Evolutionary conservation across 2,329 filamentous ascomycete species (phyloP).

Genomic region (Cladophialophora exuberans): DNA sequence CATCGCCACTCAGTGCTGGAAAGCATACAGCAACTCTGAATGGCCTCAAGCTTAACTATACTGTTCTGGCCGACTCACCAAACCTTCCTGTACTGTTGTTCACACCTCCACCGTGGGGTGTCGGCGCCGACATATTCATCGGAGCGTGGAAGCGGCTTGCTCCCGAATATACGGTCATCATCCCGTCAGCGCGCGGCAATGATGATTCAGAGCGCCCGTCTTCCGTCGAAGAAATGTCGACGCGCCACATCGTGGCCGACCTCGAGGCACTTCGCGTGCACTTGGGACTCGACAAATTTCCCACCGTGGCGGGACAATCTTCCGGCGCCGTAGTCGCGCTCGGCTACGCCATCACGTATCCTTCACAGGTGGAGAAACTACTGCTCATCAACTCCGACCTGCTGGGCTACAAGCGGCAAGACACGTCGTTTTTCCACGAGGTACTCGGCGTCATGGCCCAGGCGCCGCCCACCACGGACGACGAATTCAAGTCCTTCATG

Average conservation of each 20-base stretch:
- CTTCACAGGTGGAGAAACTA: constrained; percentile 31
- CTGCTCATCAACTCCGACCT: constrained; percentile 34
- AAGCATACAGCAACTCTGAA: constrained; percentile 9
- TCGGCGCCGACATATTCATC: constrained; percentile 12
- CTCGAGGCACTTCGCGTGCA: constrained; percentile 35
- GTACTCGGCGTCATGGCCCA: constrained; percentile 12
- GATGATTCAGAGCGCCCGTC: constrained; percentile 26
- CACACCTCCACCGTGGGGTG: constrained; percentile 18
- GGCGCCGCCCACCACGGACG: constrained; percentile 21
- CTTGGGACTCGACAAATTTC: constrained; percentile 29
- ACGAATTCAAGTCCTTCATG: constrained; percentile 28
- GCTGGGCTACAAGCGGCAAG: constrained; percentile 26
- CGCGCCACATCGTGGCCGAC: constrained; percentile 31
- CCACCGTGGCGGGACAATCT: constrained; percentile 33
- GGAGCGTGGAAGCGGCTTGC: constrained; percentile 5
- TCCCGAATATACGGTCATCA: constrained; percentile 32
- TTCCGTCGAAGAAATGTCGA: constrained; percentile 28
- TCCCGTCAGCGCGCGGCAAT: constrained; percentile 37
- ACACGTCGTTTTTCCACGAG: constrained; percentile 25
- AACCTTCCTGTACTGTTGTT: constrained; percentile 10
- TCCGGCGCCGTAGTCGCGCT: constrained; percentile 37
- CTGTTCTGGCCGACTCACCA: neutral
- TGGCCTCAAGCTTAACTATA: constrained; percentile 13
- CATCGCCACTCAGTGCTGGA: constrained; percentile 8
- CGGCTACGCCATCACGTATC: constrained; percentile 35